These are phyloP conservation scores for Wickerhamomyces ciferrii DNA, from an alignment of 805 yeast species.

Conservation along the genomic window DNA sequence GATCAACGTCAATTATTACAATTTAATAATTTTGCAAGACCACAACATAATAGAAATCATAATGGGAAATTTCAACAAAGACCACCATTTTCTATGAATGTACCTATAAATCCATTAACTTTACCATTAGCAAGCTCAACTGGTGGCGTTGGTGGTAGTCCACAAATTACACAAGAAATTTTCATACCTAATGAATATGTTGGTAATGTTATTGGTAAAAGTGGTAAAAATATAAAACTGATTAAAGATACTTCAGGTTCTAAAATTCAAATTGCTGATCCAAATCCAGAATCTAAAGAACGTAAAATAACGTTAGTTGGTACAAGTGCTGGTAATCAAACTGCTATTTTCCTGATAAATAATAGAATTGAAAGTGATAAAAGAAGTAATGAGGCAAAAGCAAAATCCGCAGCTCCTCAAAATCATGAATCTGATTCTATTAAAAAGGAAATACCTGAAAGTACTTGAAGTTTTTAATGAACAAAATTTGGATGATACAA, in stretches of 20 bases:
- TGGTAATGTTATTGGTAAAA: conserved; percentile 83
- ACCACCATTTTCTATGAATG: background rate
- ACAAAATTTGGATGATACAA: too few relatives aligned
- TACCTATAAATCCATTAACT: conserved; percentile 1
- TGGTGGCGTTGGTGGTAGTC: background rate
- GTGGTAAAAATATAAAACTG: conserved; percentile 77
- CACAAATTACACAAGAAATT: conserved; percentile 56
- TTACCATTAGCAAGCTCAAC: conserved; percentile 3
- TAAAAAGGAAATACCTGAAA: background rate
- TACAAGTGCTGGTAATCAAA: conserved; percentile 58
- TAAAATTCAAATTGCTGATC: conserved; percentile 64
- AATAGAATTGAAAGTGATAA: conserved; percentile 63
- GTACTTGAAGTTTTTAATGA: background rate
- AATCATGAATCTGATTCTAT: background rate
- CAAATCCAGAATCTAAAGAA: conserved; percentile 47
- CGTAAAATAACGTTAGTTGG: conserved; percentile 69
- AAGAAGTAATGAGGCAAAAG: conserved; percentile 34
- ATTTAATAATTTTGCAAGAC: background rate
- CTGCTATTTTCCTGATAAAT: conserved; percentile 67
- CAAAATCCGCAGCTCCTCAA: background rate
- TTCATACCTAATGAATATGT: conserved; percentile 74
- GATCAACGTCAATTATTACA: conserved; percentile 3
- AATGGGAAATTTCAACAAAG: background rate
- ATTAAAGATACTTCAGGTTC: conserved; percentile 73
- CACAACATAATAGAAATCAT: background rate